Evolutionary conservation across 805 yeast species (phyloP).

Genomic region (Starmerella scarabaei): DNA sequence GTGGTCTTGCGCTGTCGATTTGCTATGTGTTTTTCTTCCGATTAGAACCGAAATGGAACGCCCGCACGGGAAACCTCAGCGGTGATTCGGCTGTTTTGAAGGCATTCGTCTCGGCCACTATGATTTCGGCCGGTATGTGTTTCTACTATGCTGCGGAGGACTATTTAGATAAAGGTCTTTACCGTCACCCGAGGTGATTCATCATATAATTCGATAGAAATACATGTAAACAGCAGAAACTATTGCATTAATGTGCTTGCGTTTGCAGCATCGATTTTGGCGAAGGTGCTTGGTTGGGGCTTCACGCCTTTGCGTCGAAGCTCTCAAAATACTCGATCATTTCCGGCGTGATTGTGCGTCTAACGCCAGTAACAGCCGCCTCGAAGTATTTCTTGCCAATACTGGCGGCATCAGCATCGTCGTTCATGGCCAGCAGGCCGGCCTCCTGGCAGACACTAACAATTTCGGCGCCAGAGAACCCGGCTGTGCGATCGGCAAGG

Average conservation of each 20-base stretch:
- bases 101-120: neutral
- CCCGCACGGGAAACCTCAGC: neutral
- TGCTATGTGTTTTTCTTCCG: neutral
- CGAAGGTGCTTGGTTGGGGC: no score
- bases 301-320: no score
- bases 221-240: no score
- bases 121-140: neutral
- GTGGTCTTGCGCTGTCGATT: neutral
- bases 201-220: no score
- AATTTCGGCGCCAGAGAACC: conserved; percentile 95
- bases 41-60: neutral
- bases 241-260: no score
- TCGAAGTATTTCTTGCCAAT: conserved; percentile 61
- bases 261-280: no score
- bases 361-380: conserved; percentile 51
- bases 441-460: conserved; percentile 89
- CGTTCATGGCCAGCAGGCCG: conserved; percentile 88
- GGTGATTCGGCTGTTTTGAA: neutral
- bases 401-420: conserved; percentile 34
- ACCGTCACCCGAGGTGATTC: no score
- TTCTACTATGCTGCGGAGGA: neutral
- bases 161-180: neutral
- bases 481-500: conserved; percentile 58
- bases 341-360: conserved; percentile 70
- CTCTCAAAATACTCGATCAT: conserved; percentile 65